These are phyloP conservation scores for Obba rivulosa DNA, from an alignment of 768 basidiomycete genomes.

Conservation along the genomic window DNA sequence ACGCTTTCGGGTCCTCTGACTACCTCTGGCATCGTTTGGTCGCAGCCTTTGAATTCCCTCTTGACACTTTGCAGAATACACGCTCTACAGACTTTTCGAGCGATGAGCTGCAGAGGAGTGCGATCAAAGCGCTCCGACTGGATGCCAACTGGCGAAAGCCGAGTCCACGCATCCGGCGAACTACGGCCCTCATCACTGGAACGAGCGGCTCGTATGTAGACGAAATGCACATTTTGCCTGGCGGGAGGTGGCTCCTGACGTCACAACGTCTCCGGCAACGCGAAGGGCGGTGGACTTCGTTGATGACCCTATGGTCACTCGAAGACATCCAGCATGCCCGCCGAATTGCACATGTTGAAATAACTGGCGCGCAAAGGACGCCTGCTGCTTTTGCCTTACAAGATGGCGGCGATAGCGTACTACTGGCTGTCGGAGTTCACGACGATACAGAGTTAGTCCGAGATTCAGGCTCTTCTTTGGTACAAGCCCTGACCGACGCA, in stretches of 20 bases:
- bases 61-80: conserved; percentile 35
- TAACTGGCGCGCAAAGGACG: conserved; percentile 19
- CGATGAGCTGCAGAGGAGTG: conserved; percentile 34
- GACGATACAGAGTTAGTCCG: conserved; percentile 18
- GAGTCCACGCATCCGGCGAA: conserved; percentile 29
- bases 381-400: conserved; percentile 14
- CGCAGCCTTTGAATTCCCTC: conserved; percentile 28
- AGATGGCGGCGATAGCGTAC: conserved; percentile 11
- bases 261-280: conserved; percentile 29
- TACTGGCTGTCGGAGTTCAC: conserved; percentile 17
- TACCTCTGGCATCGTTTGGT: conserved; percentile 50
- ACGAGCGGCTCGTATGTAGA: conserved; percentile 34
- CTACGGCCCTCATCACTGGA: conserved; percentile 30
- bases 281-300: conserved; percentile 26
- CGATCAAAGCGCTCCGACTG: conserved; percentile 40
- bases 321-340: conserved; percentile 22
- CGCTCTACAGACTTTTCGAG: conserved; percentile 31
- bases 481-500: background rate
- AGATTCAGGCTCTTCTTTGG: background rate
- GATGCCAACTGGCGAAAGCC: conserved; percentile 45
- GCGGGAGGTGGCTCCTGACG: conserved; percentile 44
- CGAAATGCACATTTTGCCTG: conserved; percentile 42
- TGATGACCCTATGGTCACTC: conserved; percentile 41
- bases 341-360: conserved; percentile 20
- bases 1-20: conserved; percentile 45